Conservation (phyloP, 495 filamentous ascomycete genomes). For the Filosporella fistucella region DNA sequence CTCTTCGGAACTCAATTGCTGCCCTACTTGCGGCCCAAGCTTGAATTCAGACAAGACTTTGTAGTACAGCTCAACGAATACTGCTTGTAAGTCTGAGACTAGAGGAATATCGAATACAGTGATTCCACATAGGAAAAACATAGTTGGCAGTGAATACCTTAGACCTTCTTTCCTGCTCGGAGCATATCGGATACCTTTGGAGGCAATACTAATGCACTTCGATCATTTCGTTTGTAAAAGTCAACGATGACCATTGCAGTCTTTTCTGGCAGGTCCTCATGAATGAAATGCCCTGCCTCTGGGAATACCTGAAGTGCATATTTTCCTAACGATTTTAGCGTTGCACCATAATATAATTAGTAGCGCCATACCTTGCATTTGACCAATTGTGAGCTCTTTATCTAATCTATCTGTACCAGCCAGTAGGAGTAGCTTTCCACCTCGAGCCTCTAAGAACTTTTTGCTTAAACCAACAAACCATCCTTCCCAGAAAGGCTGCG, state of each 20-base stretch:
- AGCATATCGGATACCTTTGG: slow-evolving; percentile 73
- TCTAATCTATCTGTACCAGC: slow-evolving; percentile 94
- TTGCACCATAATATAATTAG: slow-evolving; percentile 3
- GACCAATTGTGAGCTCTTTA: slow-evolving; percentile 92
- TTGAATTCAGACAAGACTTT: no score
- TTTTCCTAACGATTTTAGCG: slow-evolving; percentile 56
- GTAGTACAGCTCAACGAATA: no score
- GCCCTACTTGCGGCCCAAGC: no score
- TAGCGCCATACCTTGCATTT: slow-evolving; percentile 77
- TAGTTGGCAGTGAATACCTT: no score
- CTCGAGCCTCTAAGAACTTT: slow-evolving; percentile 80
- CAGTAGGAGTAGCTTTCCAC: slow-evolving; percentile 85
- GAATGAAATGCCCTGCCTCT: slow-evolving; percentile 92
- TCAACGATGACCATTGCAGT: slow-evolving; percentile 80
- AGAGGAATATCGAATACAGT: no score
- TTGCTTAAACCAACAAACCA: slow-evolving; percentile 88
- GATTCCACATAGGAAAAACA: no score
- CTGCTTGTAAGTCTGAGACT: no score
- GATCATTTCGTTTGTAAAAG: slow-evolving; percentile 87
- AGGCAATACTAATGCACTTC: slow-evolving; percentile 76
- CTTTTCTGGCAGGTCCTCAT: slow-evolving; percentile 89
- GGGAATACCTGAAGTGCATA: slow-evolving; percentile 95
- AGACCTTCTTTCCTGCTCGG: slow-evolving; percentile 48
- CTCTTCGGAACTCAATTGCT: no score
- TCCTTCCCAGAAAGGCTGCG: slow-evolving; percentile 87